These are phyloP conservation scores for Vicia faba DNA, from an alignment of 306 rosid species.

Conservation along the genomic window DNA sequence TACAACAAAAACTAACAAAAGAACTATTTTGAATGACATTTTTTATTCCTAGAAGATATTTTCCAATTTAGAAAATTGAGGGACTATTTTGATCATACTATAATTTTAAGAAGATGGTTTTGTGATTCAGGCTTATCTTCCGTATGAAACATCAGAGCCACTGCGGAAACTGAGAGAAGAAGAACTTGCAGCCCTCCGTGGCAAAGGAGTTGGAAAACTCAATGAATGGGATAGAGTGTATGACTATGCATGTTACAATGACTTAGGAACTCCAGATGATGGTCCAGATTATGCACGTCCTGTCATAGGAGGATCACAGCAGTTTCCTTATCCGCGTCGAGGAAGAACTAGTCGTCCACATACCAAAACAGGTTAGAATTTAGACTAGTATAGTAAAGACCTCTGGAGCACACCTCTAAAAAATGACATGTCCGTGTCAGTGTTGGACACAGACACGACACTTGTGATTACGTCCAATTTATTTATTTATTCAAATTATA, in stretches of 20 bases:
- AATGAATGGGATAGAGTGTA: conserved; percentile 95
- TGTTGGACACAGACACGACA: too few species aligned
- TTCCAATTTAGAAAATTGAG: too few species aligned
- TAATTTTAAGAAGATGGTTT: background rate
- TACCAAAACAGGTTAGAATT: conserved; percentile 52
- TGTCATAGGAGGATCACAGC: conserved; percentile 68
- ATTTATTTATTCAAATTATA: too few species aligned
- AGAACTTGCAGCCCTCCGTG: conserved; percentile 67
- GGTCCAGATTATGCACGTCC: conserved; percentile 62
- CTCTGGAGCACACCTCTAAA: too few species aligned
- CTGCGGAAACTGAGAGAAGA: conserved; percentile 64
- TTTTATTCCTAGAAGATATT: too few species aligned
- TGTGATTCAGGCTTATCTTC: conserved; percentile 70
- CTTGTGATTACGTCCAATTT: too few species aligned
- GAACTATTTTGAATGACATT: too few species aligned
- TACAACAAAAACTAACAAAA: too few species aligned
- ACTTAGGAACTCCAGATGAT: conserved; percentile 70
- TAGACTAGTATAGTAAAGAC: too few species aligned
- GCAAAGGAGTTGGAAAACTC: conserved; percentile 64
- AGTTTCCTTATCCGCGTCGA: conserved; percentile 82
- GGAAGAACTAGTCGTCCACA: conserved; percentile 81
- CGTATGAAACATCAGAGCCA: conserved; percentile 64
- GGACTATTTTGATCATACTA: too few species aligned
- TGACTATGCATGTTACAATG: conserved; percentile 89
- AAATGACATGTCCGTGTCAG: too few species aligned